phyloP scores from a whole-genome alignment of 1,284 basidiomycete genomes.

The Trametes pubescens region DNA sequence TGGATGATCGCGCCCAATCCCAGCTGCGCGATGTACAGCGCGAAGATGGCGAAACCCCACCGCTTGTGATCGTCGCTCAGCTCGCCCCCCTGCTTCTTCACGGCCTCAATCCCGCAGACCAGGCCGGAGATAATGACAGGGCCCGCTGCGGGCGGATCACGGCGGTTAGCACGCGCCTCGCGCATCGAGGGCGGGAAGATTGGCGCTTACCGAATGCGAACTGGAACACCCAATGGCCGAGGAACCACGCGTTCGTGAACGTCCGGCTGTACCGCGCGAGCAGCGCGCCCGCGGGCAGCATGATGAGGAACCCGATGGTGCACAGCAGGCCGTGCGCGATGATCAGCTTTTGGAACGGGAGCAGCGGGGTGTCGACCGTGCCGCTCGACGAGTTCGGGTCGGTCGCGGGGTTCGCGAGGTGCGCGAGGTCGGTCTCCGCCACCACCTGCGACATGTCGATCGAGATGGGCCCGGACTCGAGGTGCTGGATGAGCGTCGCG shows the following conservation, averaged over 20 bases:
- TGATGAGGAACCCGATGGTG: slow-evolving; percentile 43
- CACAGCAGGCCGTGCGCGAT: slow-evolving; percentile 49
- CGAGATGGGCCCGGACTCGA: slow-evolving; percentile 40
- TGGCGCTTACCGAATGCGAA: slow-evolving; percentile 35
- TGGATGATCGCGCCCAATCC: slow-evolving; percentile 67
- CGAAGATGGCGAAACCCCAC: slow-evolving; percentile 66
- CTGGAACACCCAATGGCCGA: slow-evolving; percentile 41
- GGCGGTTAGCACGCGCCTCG: slow-evolving; percentile 7
- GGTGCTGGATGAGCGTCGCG: slow-evolving; percentile 47
- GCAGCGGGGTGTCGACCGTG: slow-evolving; percentile 31
- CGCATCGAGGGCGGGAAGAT: background rate
- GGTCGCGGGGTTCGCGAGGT: slow-evolving; percentile 20
- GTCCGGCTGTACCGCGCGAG: slow-evolving; percentile 44
- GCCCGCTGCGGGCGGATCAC: slow-evolving; percentile 40
- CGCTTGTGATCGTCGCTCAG: slow-evolving; percentile 63
- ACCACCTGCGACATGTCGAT: slow-evolving; percentile 41
- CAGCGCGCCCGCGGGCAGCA: slow-evolving; percentile 43
- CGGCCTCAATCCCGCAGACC: slow-evolving; percentile 57
- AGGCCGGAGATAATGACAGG: slow-evolving; percentile 60
- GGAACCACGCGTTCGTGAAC: slow-evolving; percentile 41
- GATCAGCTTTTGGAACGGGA: slow-evolving; percentile 43
- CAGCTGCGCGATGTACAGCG: slow-evolving; percentile 67
- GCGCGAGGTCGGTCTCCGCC: background rate
- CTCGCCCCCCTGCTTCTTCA: slow-evolving; percentile 47
- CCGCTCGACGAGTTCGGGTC: slow-evolving; percentile 23